Conservation (phyloP, 495 filamentous ascomycete species). For the Aspergillus ostianus region DNA sequence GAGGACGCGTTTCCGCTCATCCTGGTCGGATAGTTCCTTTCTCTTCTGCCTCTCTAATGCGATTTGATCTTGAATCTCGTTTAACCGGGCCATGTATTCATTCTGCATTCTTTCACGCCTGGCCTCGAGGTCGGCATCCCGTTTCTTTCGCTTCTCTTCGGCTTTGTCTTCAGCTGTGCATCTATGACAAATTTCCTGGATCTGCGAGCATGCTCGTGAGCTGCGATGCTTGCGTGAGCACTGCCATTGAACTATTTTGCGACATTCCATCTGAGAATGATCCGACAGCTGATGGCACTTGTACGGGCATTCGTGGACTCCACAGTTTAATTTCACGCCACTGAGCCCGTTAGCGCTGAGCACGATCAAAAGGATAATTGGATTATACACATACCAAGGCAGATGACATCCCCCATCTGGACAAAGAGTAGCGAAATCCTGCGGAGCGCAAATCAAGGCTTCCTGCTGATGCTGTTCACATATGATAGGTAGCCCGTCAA, state of each 20-base stretch:
- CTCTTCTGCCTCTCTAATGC: constrained; percentile 46
- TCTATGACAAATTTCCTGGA: constrained; percentile 24
- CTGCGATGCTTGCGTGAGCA: constrained; percentile 55
- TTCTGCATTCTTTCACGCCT: constrained; percentile 48
- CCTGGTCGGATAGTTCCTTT: constrained; percentile 46
- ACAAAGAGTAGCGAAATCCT: constrained; percentile 59
- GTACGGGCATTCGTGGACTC: constrained; percentile 57
- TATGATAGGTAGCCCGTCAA: constrained; percentile 67
- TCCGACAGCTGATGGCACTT: constrained; percentile 65
- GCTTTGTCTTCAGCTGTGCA: constrained; percentile 45
- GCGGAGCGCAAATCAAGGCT: constrained; percentile 39
- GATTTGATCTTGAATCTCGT: constrained; percentile 58
- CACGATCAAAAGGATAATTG: constrained; percentile 2
- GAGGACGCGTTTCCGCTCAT: constrained; percentile 43
- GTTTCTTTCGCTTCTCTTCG: constrained; percentile 39
- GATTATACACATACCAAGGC: constrained; percentile 52
- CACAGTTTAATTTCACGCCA: constrained; percentile 57
- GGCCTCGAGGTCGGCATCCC: constrained; percentile 55
- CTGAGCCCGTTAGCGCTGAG: constrained; percentile 28
- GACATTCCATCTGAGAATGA: constrained; percentile 64
- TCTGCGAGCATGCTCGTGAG: constrained; percentile 35
- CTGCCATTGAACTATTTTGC: constrained; percentile 37
- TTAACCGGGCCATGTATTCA: constrained; percentile 49
- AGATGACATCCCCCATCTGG: constrained; percentile 74
- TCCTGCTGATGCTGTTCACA: constrained; percentile 64